These are phyloP conservation scores for Royoungia palumana DNA, from an alignment of 768 basidiomycete species.

Conservation along the genomic window DNA sequence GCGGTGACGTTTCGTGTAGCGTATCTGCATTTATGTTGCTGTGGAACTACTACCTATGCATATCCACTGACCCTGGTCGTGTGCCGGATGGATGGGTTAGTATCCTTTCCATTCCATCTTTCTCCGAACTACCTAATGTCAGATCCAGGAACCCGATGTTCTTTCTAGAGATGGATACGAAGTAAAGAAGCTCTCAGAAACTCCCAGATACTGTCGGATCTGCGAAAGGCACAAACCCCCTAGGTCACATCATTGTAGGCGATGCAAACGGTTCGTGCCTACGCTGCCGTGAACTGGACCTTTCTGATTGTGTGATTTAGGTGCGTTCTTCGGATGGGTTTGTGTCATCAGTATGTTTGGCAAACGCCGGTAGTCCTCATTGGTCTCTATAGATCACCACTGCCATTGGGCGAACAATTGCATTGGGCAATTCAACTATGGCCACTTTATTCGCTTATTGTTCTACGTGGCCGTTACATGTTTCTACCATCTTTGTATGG, in stretches of 20 bases:
- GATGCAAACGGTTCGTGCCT: constrained; percentile 69
- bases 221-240: constrained; percentile 87
- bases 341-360: constrained; percentile 15
- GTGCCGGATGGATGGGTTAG: constrained; percentile 80
- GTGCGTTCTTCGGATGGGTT: constrained; percentile 89
- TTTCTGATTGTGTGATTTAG: constrained; percentile 33
- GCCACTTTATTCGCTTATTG: constrained; percentile 88
- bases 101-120: not conserved
- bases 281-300: not conserved
- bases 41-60: constrained; percentile 87
- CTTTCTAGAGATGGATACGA: constrained; percentile 69
- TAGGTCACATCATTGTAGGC: constrained; percentile 87
- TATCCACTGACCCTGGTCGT: constrained; percentile 77
- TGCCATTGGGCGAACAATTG: constrained; percentile 95
- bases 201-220: constrained; percentile 80
- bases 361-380: constrained; percentile 4
- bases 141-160: constrained; percentile 61
- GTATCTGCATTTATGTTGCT: constrained; percentile 72
- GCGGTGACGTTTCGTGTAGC: constrained; percentile 39
- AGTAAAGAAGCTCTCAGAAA: constrained; percentile 84
- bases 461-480: constrained; percentile 92
- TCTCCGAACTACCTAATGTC: constrained; percentile 5
- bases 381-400: constrained; percentile 63
- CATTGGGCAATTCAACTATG: constrained; percentile 89
- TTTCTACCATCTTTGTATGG: constrained; percentile 82